A percentile compares a stretch with the other conserved stretches of the same genome.
Conservation (phyloP, 2,329 filamentous ascomycete genomes). For the Pseudogymnoascus sp. region DNA sequence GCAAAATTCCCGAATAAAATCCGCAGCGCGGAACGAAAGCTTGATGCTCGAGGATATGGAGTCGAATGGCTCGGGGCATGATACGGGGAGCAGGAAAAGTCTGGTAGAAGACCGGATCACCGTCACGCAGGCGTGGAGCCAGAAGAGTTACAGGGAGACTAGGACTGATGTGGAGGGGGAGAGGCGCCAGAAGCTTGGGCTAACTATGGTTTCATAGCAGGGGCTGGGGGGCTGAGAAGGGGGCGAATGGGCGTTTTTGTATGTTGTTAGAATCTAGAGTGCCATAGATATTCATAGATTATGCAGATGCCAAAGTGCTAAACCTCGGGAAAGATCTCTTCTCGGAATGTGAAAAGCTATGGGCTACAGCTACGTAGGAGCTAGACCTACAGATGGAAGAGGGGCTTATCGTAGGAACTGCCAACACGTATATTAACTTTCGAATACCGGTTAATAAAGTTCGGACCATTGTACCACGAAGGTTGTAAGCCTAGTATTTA, state of each 20-base stretch:
- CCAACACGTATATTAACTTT: not conserved
- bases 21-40: conserved; percentile 11
- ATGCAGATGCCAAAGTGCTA: not conserved
- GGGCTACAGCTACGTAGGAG: not conserved
- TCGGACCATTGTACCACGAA: not conserved
- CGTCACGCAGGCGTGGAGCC: not conserved
- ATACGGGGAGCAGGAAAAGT: conserved; percentile 9
- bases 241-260: not conserved
- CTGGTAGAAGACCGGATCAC: conserved; percentile 9
- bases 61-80: not conserved
- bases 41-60: conserved; percentile 13
- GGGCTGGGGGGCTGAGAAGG: not conserved
- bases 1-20: conserved; percentile 9
- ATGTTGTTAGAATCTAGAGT: not conserved
- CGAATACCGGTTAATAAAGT: not conserved
- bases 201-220: not conserved
- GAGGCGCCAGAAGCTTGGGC: not conserved
- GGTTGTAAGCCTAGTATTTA: not conserved
- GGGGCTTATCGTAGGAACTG: not conserved
- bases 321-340: not conserved
- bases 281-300: not conserved
- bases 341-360: not conserved
- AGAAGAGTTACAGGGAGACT: not conserved
- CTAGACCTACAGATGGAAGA: not conserved
- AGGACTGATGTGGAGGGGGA: not conserved